Base-by-base conservation (phyloP, 352 stramenopile species). In the Phytophthora palmivora region DNA sequence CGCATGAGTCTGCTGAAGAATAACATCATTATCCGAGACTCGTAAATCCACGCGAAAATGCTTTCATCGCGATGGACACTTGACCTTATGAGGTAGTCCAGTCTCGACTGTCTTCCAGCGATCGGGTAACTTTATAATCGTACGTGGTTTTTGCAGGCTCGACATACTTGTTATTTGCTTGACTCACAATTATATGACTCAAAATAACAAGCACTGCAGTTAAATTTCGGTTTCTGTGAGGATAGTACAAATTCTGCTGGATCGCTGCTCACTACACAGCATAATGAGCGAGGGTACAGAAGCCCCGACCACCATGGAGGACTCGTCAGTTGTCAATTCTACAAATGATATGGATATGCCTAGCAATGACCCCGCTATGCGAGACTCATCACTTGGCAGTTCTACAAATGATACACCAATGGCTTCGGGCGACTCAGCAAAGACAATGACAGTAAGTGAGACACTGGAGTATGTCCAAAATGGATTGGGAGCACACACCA, bases 1-100 rank as follows among this genome's bases (percentile, higher is more conserved):
- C 88, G 88, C 54, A 94, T 95, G 84, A 94, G 84, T 60, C 37
- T 96, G 58, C 60, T 96, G 16, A 95, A 96, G 63, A 94, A 94
- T 71, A 84, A 86, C 67, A 63, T 95, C 47, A 76, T 94, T 55
- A 87, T 95, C 28, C 80, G 86, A 49, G 86, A 92, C n/a, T 58
- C 69, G 18, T 91, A 77, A 78, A 45, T 16, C 26, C 6, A 6
- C 15, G 18, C 15, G 21, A 50, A 6, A 22, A 15, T 33, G 19
- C 3, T 21, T 47, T 53, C 4, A 41, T 56, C 18, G n/a, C 48
- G n/a, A 18, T n/a, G 21, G n/a, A n/a, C 36, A 34, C 37, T 46
- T 26, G 16, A 51, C 12, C 2, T 18, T 46, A 10, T 7, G 44
- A 62, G 33, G n/a, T 36, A 47, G 6, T 34, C 30, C 41, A 28